Percentiles rank a stretch among this genome's conserved stretches.
Evolutionary conservation across 352 stramenopile species (phyloP).

Genomic region (Aphanomyces euteiches): DNA sequence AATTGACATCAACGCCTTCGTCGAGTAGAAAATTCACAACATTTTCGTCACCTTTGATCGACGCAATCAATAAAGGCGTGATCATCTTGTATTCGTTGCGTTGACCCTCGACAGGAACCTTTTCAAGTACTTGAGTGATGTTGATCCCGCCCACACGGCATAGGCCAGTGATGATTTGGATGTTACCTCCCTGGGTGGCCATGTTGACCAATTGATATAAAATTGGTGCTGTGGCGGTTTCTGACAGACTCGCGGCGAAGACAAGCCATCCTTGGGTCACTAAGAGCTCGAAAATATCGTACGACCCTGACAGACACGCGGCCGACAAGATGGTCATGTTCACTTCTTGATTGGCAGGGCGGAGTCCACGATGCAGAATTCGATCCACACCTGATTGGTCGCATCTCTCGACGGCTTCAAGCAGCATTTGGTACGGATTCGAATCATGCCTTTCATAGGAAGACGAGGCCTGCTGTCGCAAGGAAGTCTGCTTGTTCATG

Average conservation of each 20-base stretch:
- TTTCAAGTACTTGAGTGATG: constrained; percentile 1
- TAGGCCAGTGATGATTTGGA: constrained; percentile 13
- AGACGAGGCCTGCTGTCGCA: neutral
- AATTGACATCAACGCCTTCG: constrained; percentile 11
- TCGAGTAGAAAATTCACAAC: constrained; percentile 19
- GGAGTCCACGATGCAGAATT: neutral
- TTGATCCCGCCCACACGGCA: constrained; percentile 8
- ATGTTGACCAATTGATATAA: constrained; percentile 19
- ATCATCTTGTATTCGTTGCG: neutral
- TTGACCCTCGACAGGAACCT: neutral
- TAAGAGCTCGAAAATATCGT: constrained; percentile 9
- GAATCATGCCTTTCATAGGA: neutral
- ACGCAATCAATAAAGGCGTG: constrained; percentile 7
- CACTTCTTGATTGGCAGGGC: neutral
- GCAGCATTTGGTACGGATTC: constrained; percentile 6
- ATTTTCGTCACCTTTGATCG: constrained; percentile 6
- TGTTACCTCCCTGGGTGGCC: constrained; percentile 18
- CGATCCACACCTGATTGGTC: neutral
- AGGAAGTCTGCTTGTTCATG: too few relatives aligned
- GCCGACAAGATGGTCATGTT: constrained; percentile 10
- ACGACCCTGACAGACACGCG: constrained; percentile 11
- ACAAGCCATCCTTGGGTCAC: constrained; percentile 14
- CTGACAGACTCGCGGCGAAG: constrained; percentile 14
- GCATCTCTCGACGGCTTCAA: constrained; percentile 8
- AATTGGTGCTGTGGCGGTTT: neutral